These are phyloP conservation scores for Nigrospora osmanthi DNA, from an alignment of 2,329 filamentous ascomycete species.

Conservation along the genomic window DNA sequence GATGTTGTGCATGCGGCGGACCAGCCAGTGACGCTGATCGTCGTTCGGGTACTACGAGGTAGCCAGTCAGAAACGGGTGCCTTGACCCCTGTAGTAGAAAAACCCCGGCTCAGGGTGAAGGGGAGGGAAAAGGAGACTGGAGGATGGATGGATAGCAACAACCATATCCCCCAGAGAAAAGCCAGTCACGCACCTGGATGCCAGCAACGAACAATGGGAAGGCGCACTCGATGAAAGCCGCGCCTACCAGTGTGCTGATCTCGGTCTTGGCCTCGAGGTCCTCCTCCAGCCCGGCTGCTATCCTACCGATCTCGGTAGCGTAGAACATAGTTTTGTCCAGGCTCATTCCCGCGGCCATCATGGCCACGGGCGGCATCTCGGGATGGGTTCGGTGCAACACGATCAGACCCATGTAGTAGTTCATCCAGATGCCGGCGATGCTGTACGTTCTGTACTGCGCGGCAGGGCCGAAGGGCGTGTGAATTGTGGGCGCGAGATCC, in stretches of 20 bases:
- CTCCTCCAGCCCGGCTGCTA: conserved; percentile 64
- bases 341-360: conserved; percentile 75
- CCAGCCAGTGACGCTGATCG: conserved; percentile 68
- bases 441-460: conserved; percentile 78
- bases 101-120: too few species aligned
- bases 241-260: conserved; percentile 71
- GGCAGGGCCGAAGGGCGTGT: conserved; percentile 75
- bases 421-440: conserved; percentile 82
- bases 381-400: conserved; percentile 78
- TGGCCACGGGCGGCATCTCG: conserved; percentile 82
- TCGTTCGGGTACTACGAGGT: conserved; percentile 56
- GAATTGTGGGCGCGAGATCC: conserved; percentile 53
- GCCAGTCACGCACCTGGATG: conserved; percentile 46
- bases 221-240: conserved; percentile 73
- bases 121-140: too few species aligned
- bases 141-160: too few species aligned
- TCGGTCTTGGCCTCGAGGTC: conserved; percentile 42
- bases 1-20: conserved; percentile 67
- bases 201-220: conserved; percentile 83
- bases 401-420: conserved; percentile 80
- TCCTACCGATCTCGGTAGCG: conserved; percentile 70
- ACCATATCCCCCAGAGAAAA: too few species aligned
- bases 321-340: conserved; percentile 63
- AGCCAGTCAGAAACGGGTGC: background rate
- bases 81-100: background rate